Conservation (phyloP, 2,329 filamentous ascomycete genomes). For the Hysterium pulicare region DNA sequence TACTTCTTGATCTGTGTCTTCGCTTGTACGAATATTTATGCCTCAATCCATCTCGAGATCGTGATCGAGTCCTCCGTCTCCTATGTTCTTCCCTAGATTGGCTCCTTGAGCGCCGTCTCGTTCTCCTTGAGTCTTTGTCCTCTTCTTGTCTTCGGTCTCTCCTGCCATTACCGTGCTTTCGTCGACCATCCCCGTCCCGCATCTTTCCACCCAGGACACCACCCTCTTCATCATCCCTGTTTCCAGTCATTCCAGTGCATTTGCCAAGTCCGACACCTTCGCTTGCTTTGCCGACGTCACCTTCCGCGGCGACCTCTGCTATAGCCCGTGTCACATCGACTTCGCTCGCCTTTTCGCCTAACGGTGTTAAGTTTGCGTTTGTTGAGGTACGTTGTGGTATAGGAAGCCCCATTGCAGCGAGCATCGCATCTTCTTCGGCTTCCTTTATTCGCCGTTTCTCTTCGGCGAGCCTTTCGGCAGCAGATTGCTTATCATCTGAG, state of each 20-base stretch:
- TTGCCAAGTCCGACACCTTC: conserved; percentile 28
- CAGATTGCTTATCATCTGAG: conserved; percentile 56
- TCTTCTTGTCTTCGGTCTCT: conserved; percentile 1
- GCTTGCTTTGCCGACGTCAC: conserved; percentile 27
- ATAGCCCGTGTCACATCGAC: conserved; percentile 56
- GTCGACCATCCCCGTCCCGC: neutral
- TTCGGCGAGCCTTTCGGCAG: conserved; percentile 56
- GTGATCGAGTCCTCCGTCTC: conserved; percentile 17
- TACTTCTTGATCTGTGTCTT: conserved; percentile 1
- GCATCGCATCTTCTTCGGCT: conserved; percentile 88
- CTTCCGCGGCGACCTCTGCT: conserved; percentile 45
- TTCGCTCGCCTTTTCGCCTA: conserved; percentile 52
- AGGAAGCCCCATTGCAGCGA: conserved; percentile 76
- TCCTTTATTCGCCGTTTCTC: conserved; percentile 83
- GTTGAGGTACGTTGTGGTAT: conserved; percentile 59
- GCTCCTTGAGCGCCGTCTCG: conserved; percentile 1
- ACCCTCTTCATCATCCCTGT: conserved; percentile 16
- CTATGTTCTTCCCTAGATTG: conserved; percentile 14
- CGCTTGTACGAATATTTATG: conserved; percentile 27
- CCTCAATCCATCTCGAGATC: conserved; percentile 28
- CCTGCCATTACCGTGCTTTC: conserved; percentile 3
- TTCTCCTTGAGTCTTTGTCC: neutral
- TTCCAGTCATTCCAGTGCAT: conserved; percentile 12
- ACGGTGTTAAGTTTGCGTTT: conserved; percentile 62
- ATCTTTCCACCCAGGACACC: conserved; percentile 10